phyloP scores from a whole-genome alignment of 768 basidiomycete genomes.

The Termitomyces heimii region DNA sequence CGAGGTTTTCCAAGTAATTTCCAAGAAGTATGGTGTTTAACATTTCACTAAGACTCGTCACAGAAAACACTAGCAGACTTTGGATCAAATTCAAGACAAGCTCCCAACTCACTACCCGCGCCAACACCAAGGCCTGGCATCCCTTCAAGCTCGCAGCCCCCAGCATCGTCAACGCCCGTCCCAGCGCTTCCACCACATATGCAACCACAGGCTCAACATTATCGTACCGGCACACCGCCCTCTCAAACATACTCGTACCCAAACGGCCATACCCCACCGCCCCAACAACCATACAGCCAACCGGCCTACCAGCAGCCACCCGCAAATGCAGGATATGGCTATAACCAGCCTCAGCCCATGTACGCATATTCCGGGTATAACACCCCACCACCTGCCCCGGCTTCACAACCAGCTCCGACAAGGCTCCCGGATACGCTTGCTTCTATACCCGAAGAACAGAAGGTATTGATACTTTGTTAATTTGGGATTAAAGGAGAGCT shows the following conservation, averaged over 20 bases:
- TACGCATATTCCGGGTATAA: slow-evolving; percentile 7
- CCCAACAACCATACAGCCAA: slow-evolving; percentile 10
- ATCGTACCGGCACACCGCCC: slow-evolving; percentile 29
- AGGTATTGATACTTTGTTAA: slow-evolving; percentile 28
- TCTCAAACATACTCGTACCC: slow-evolving; percentile 18
- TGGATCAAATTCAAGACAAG: slow-evolving; percentile 18
- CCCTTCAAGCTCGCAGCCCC: slow-evolving; percentile 19
- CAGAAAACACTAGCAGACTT: slow-evolving; percentile 64
- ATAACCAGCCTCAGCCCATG: slow-evolving; percentile 15
- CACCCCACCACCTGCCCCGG: slow-evolving; percentile 19
- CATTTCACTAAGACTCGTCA: not conserved
- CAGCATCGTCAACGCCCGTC: slow-evolving; percentile 27
- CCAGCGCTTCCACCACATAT: slow-evolving; percentile 45
- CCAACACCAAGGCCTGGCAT: slow-evolving; percentile 17
- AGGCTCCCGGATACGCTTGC: slow-evolving; percentile 47
- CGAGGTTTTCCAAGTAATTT: slow-evolving; percentile 65
- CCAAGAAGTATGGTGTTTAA: not conserved
- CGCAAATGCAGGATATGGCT: slow-evolving; percentile 10
- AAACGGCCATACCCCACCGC: slow-evolving; percentile 16
- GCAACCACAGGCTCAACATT: slow-evolving; percentile 24
- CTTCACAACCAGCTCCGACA: slow-evolving; percentile 6
- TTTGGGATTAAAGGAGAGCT: slow-evolving; percentile 2
- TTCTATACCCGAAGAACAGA: slow-evolving; percentile 63
- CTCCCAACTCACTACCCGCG: slow-evolving; percentile 18
- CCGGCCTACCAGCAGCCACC: slow-evolving; percentile 2